These are phyloP conservation scores for Plantago elongata DNA, from an alignment of 257 asterid species.

Conservation along the genomic window DNA sequence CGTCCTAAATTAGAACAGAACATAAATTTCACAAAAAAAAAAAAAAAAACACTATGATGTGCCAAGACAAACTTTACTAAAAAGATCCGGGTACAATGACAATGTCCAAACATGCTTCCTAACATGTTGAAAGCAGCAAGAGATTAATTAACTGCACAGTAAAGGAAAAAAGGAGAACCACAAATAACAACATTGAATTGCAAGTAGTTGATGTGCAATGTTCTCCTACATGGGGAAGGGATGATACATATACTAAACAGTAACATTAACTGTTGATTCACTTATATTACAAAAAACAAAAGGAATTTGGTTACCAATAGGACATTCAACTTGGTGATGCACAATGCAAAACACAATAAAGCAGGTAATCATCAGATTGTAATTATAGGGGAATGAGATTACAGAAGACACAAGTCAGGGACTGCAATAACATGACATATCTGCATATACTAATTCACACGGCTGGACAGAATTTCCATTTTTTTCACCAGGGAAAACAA, in stretches of 20 bases:
- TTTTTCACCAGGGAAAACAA: too few species aligned
- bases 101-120: background rate
- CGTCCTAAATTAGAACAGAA: conserved; percentile 44
- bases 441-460: too few species aligned
- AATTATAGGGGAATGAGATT: too few species aligned
- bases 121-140: conserved; percentile 1
- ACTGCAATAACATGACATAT: too few species aligned
- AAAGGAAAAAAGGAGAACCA: too few species aligned
- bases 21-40: conserved; percentile 14
- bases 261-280: background rate
- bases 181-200: background rate
- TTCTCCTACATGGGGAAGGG: background rate
- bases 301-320: background rate
- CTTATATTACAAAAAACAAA: background rate
- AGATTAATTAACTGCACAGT: background rate
- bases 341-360: background rate
- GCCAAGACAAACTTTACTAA: conserved; percentile 11
- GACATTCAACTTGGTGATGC: conserved; percentile 5
- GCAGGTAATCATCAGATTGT: too few species aligned
- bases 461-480: too few species aligned
- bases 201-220: too few species aligned
- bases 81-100: conserved; percentile 1
- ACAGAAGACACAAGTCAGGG: too few species aligned
- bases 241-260: background rate
- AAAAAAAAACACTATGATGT: conserved; percentile 5